Conservation (phyloP, 2,329 filamentous ascomycete genomes). For the Claviceps purpurea region DNA sequence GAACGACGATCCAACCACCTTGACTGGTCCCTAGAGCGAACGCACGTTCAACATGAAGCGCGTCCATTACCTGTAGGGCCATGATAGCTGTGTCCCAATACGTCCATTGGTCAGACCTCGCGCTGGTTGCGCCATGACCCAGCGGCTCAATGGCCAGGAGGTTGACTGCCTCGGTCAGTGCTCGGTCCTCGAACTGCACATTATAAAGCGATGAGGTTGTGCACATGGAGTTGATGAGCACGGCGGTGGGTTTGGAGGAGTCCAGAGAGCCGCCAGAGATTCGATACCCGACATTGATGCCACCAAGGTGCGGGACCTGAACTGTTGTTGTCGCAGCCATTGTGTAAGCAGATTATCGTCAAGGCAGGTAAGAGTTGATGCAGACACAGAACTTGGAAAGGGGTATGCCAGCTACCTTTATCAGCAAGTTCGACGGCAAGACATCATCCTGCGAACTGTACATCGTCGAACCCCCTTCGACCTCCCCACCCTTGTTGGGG, state of each 20-base stretch:
- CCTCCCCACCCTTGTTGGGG: no score
- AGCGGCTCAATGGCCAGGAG: slow-evolving; percentile 39
- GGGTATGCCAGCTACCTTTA: no score
- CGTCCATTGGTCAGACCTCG: slow-evolving; percentile 33
- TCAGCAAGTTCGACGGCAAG: no score
- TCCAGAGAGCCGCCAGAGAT: slow-evolving; percentile 30
- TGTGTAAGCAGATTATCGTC: not conserved
- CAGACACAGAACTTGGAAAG: no score
- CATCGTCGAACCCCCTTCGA: no score
- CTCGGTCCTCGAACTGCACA: slow-evolving; percentile 26
- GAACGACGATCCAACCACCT: slow-evolving; percentile 36
- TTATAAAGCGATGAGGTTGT: slow-evolving; percentile 33
- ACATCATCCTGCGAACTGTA: no score
- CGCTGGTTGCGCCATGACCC: slow-evolving; percentile 34
- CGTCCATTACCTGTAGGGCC: slow-evolving; percentile 42
- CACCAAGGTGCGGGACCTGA: slow-evolving; percentile 32
- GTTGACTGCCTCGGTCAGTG: slow-evolving; percentile 29
- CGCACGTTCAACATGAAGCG: slow-evolving; percentile 31
- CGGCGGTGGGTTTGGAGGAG: slow-evolving; percentile 34
- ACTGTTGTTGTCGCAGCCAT: slow-evolving; percentile 30
- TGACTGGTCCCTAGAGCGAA: slow-evolving; percentile 39
- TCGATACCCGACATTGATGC: slow-evolving; percentile 32
- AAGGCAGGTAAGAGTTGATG: no score
- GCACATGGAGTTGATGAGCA: slow-evolving; percentile 40
- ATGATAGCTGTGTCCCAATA: slow-evolving; percentile 43